Evolutionary conservation across 768 basidiomycete genomes (phyloP).

Genomic region (Flagelloscypha sp.): DNA sequence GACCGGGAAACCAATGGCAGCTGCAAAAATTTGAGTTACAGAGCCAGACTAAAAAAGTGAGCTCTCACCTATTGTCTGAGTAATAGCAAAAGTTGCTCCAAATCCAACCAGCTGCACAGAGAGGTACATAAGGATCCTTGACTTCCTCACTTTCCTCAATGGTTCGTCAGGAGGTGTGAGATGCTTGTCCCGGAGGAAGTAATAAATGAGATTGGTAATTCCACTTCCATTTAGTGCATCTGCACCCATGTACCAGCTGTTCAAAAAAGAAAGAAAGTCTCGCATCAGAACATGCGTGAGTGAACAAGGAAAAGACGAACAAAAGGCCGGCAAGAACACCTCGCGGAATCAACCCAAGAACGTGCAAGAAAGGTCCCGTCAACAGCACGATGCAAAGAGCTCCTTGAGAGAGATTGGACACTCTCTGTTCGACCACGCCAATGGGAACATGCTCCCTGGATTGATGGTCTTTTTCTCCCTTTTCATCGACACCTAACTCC

Average conservation of each 20-base stretch:
- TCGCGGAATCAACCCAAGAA: slow-evolving; percentile 73
- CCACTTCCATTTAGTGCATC: slow-evolving; percentile 76
- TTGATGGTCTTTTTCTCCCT: slow-evolving; percentile 18
- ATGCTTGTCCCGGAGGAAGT: slow-evolving; percentile 63
- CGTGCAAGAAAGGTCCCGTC: slow-evolving; percentile 72
- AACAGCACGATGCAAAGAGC: slow-evolving; percentile 71
- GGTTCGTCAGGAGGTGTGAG: slow-evolving; percentile 63
- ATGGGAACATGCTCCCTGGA: slow-evolving; percentile 43
- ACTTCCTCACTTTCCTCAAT: slow-evolving; percentile 64
- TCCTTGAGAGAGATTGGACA: slow-evolving; percentile 85
- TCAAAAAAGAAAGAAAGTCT: neutral
- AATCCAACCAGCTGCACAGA: slow-evolving; percentile 75
- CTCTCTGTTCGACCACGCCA: slow-evolving; percentile 85
- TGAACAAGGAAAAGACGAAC: slow-evolving; percentile 40
- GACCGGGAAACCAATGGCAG: slow-evolving; percentile 86
- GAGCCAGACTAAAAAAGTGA: too few relatives aligned
- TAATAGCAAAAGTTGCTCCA: slow-evolving; percentile 82
- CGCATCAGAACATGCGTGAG: too few relatives aligned
- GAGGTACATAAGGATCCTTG: slow-evolving; percentile 64
- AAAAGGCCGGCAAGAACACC: too few relatives aligned
- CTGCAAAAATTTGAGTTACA: slow-evolving; percentile 28
- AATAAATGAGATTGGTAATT: slow-evolving; percentile 74
- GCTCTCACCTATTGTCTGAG: slow-evolving; percentile 75
- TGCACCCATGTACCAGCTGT: slow-evolving; percentile 87
- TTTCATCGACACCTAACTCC: slow-evolving; percentile 20